These are phyloP conservation scores for Neurospora sp. DNA, from an alignment of 2,329 filamentous ascomycete genomes.

Conservation along the genomic window DNA sequence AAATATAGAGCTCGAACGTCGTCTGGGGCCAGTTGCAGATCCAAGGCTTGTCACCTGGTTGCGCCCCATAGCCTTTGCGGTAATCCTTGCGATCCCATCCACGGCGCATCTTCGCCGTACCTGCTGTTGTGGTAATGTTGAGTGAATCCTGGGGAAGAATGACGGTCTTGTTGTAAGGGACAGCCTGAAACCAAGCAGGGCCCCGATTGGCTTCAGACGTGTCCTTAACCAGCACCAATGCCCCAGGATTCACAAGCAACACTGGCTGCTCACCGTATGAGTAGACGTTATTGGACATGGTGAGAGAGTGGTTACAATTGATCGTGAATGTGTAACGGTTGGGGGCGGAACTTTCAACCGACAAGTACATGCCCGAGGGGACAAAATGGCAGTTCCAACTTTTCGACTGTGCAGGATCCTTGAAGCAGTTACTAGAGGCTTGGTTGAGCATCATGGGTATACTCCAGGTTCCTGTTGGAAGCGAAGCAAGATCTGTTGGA, in stretches of 20 bases:
- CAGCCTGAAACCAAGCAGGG: constrained; percentile 41
- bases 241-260: constrained; percentile 26
- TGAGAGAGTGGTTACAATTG: constrained; percentile 27
- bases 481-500: constrained; percentile 39
- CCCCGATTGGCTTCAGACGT: constrained; percentile 36
- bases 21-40: constrained; percentile 49
- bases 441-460: constrained; percentile 43
- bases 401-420: constrained; percentile 39
- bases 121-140: constrained; percentile 2
- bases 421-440: constrained; percentile 45
- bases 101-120: constrained; percentile 4
- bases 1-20: constrained; percentile 46
- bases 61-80: constrained; percentile 26
- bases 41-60: constrained; percentile 44
- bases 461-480: constrained; percentile 45
- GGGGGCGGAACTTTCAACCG: constrained; percentile 24
- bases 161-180: constrained; percentile 46
- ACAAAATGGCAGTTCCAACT: constrained; percentile 56
- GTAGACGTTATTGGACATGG: constrained; percentile 28
- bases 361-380: constrained; percentile 29
- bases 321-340: constrained; percentile 32
- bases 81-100: constrained; percentile 4
- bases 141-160: constrained; percentile 32
- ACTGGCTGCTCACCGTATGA: constrained; percentile 47
- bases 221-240: constrained; percentile 41